phyloP scores from a whole-genome alignment of 148 eudicot genomes.

The Cornus kousa region DNA sequence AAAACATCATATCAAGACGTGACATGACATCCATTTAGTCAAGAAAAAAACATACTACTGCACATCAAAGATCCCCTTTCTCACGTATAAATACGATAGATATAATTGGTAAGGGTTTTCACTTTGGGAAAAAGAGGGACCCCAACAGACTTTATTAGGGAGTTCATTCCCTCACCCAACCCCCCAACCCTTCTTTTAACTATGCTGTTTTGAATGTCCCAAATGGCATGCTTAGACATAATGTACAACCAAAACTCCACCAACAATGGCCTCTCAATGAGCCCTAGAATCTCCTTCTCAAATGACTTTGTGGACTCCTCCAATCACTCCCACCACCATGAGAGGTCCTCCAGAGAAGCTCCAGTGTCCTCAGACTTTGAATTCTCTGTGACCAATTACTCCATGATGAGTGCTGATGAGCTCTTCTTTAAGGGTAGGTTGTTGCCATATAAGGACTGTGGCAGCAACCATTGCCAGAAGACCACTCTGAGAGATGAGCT shows the following conservation, averaged over 20 bases:
- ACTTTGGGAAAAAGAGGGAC: not conserved
- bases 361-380: conserved; percentile 70
- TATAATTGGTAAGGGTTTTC: not conserved
- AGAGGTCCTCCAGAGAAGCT: conserved; percentile 16
- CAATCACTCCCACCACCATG: conserved; percentile 16
- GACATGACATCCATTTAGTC: not conserved
- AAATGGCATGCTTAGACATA: conserved; percentile 67
- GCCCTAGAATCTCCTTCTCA: conserved; percentile 86
- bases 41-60: not conserved
- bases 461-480: conserved; percentile 7
- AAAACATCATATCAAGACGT: conserved; percentile 29
- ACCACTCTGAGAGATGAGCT: conserved; percentile 64
- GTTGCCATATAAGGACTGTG: conserved; percentile 52
- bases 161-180: not conserved
- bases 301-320: conserved; percentile 75
- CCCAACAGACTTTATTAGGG: not conserved
- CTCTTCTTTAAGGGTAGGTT: conserved; percentile 71
- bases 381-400: conserved; percentile 47
- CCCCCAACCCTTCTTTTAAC: not conserved
- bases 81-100: not conserved
- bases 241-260: conserved; percentile 48
- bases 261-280: conserved; percentile 30
- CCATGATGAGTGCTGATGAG: conserved; percentile 74
- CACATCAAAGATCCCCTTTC: not conserved
- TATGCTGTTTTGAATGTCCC: conserved; percentile 12